Evolutionary conservation across 352 stramenopile genomes (phyloP).

Genomic region (Pythium phragmitis): DNA sequence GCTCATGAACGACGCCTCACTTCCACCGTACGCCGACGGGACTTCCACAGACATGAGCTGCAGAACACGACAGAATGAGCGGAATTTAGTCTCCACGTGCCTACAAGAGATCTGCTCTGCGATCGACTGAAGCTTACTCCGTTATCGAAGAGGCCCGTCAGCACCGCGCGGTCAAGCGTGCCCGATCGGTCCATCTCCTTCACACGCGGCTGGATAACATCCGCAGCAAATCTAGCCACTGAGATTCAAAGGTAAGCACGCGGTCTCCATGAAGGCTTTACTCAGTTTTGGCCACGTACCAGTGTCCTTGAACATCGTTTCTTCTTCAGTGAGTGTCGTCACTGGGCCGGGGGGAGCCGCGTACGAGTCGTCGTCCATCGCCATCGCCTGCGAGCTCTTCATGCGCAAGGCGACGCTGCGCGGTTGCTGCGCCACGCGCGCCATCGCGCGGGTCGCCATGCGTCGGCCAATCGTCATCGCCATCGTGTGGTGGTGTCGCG

Average conservation of each 20-base stretch:
- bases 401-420: conserved; percentile 3
- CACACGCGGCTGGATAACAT: conserved; percentile 86
- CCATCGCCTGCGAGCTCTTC: conserved; percentile 23
- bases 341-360: conserved; percentile 33
- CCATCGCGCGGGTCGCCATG: conserved; percentile 10
- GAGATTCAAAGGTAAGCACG: neutral
- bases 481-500: neutral
- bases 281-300: conserved; percentile 34
- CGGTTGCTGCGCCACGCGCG: neutral
- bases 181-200: conserved; percentile 91
- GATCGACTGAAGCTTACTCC: conserved; percentile 35
- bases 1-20: conserved; percentile 94
- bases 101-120: neutral
- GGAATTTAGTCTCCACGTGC: neutral
- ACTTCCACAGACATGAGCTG: conserved; percentile 96
- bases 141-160: conserved; percentile 91
- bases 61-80: neutral
- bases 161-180: conserved; percentile 89
- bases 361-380: conserved; percentile 12
- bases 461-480: conserved; percentile 19
- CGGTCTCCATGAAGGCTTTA: neutral
- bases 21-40: conserved; percentile 90
- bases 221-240: conserved; percentile 84
- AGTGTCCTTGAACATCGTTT: conserved; percentile 79
- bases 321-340: conserved; percentile 69